Evolutionary conservation across 2,329 filamentous ascomycete species (phyloP).

Genomic region (Magnaporthales sp.): DNA sequence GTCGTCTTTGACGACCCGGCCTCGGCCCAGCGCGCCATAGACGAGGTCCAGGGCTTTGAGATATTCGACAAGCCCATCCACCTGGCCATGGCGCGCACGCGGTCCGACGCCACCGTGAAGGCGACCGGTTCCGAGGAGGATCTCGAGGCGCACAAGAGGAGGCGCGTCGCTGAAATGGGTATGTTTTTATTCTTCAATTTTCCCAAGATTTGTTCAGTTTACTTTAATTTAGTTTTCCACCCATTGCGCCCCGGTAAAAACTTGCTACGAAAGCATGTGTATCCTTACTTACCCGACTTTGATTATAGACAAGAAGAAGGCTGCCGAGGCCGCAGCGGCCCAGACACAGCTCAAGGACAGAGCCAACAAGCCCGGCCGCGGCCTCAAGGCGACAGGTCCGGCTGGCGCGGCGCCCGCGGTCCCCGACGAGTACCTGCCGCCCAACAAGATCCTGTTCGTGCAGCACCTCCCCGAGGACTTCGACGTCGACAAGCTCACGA

Average conservation of each 20-base stretch:
- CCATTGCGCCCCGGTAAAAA: no score
- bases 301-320: slow-evolving; percentile 70
- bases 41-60: slow-evolving; percentile 87
- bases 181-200: slow-evolving; percentile 14
- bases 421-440: slow-evolving; percentile 95
- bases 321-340: slow-evolving; percentile 58
- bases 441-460: slow-evolving; percentile 93
- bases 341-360: slow-evolving; percentile 43
- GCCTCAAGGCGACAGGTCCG: slow-evolving; percentile 61
- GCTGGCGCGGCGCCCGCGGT: slow-evolving; percentile 57
- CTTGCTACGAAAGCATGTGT: no score
- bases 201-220: not conserved
- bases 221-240: not conserved
- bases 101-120: slow-evolving; percentile 81
- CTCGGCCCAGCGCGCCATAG: slow-evolving; percentile 71
- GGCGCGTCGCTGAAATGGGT: slow-evolving; percentile 86
- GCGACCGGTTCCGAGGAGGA: slow-evolving; percentile 67
- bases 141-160: slow-evolving; percentile 77
- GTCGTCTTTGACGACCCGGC: slow-evolving; percentile 80
- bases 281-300: no score
- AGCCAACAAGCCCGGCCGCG: slow-evolving; percentile 11
- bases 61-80: slow-evolving; percentile 88
- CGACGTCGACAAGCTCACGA: slow-evolving; percentile 68
- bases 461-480: slow-evolving; percentile 86
- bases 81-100: slow-evolving; percentile 70